Conservation (phyloP, 2,329 filamentous ascomycete species). For the Venturia pyrina region DNA sequence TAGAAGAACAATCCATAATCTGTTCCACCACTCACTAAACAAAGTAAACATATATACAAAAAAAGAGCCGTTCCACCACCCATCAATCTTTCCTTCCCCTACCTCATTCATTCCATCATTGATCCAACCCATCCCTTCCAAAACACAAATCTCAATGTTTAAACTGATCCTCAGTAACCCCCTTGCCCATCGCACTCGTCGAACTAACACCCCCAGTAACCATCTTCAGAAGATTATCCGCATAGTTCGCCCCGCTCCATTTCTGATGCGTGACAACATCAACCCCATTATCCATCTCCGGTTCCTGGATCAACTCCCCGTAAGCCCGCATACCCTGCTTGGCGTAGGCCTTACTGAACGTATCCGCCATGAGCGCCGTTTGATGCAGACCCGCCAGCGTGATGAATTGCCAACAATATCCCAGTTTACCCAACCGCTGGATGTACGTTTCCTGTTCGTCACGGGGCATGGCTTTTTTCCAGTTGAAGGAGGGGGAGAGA, state of each 20-base stretch:
- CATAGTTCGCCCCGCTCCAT: constrained; percentile 91
- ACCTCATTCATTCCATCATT: neutral
- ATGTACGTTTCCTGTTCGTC: constrained; percentile 97
- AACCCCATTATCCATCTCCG: constrained; percentile 81
- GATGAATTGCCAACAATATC: constrained; percentile 99
- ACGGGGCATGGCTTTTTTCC: constrained; percentile 91
- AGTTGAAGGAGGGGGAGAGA: constrained; percentile 98
- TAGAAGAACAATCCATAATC: too few relatives aligned
- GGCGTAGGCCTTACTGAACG: constrained; percentile 75
- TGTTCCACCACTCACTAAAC: too few relatives aligned
- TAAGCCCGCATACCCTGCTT: constrained; percentile 88
- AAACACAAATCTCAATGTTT: constrained; percentile 31
- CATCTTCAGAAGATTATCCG: constrained; percentile 95
- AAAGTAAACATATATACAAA: too few relatives aligned
- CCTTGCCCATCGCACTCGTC: constrained; percentile 93
- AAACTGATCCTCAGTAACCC: constrained; percentile 97
- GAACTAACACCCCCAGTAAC: constrained; percentile 85
- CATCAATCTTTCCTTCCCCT: too few relatives aligned
- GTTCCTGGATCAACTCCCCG: constrained; percentile 94
- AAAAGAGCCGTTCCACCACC: too few relatives aligned
- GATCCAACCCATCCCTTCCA: too few relatives aligned
- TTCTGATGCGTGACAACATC: constrained; percentile 99
- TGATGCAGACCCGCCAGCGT: constrained; percentile 96
- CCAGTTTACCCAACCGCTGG: constrained; percentile 69
- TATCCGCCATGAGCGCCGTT: constrained; percentile 82